Percentiles rank a stretch among this genome's conserved stretches.
Evolutionary conservation across 257 asterid species (phyloP).

Genomic region (Sherardia arvensis): DNA sequence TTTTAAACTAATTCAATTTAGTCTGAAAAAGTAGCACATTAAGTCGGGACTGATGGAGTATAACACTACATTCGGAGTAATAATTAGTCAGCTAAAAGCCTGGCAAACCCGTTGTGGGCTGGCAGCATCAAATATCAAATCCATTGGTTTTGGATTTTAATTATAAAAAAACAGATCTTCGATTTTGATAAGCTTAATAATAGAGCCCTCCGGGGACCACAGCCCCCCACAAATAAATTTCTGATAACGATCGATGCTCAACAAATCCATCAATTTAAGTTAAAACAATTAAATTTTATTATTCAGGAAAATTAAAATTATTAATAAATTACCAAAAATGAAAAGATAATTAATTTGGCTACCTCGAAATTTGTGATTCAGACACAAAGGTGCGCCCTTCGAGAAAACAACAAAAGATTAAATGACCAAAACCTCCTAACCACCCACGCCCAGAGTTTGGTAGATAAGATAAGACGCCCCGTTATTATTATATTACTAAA

Average conservation of each 20-base stretch:
- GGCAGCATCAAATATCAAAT: not conserved
- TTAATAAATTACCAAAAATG: no score
- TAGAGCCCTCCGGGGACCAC: not conserved
- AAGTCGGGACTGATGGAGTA: no score
- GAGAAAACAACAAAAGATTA: conserved; percentile 16
- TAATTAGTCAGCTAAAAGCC: not conserved
- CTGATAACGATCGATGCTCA: not conserved
- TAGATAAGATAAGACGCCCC: conserved; percentile 31
- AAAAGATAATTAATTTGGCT: conserved; percentile 3
- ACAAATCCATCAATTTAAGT: not conserved
- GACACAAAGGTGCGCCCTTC: conserved; percentile 3
- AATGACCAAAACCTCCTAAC: conserved; percentile 16
- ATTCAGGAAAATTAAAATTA: no score
- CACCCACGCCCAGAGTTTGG: conserved; percentile 10
- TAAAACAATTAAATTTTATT: not conserved
- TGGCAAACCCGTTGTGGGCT: not conserved
- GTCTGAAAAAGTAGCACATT: no score
- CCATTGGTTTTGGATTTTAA: not conserved
- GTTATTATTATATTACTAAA: conserved; percentile 5
- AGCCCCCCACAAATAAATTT: not conserved
- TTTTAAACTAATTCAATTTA: no score
- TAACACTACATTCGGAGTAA: not conserved
- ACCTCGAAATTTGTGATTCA: conserved; percentile 9
- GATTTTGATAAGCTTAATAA: not conserved
- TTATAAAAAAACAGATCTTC: not conserved